A percentile compares a stretch with the other conserved stretches of the same genome.
phyloP scores from a whole-genome alignment of 2,329 filamentous ascomycete species.

The Sordariomycetes sp. region DNA sequence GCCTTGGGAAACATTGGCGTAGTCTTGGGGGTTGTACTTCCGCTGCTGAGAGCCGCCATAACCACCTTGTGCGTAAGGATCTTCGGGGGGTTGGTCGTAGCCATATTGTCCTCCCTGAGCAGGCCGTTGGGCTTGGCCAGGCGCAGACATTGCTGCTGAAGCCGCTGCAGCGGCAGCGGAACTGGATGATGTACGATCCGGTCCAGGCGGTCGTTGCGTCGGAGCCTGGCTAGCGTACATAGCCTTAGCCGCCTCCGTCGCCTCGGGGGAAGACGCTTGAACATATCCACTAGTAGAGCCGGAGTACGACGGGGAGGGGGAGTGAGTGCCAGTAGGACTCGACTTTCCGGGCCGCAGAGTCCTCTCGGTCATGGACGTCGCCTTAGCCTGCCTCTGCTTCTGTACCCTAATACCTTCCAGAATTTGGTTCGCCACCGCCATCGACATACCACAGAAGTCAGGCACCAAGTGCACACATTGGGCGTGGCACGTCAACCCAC shows the following conservation, averaged over 20 bases:
- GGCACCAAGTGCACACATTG: conserved; percentile 91
- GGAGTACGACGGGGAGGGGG: conserved; percentile 23
- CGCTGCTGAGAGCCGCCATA: conserved; percentile 38
- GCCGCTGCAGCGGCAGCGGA: conserved; percentile 48
- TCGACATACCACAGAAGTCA: conserved; percentile 98
- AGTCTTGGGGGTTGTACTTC: conserved; percentile 71
- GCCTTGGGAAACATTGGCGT: conserved; percentile 49
- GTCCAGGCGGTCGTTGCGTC: conserved; percentile 22
- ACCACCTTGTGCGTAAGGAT: conserved; percentile 22
- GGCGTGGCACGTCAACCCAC: conserved; percentile 81
- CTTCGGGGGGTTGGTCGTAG: conserved; percentile 23
- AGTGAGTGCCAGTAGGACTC: conserved; percentile 29
- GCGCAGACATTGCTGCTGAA: conserved; percentile 45
- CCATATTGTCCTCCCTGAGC: conserved; percentile 24
- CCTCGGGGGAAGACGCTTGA: conserved; percentile 30
- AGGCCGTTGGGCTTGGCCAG: conserved; percentile 14
- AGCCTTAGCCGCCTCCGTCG: conserved; percentile 54
- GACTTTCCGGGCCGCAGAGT: conserved; percentile 52
- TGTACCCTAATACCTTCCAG: conserved; percentile 75
- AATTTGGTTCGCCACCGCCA: conserved; percentile 93
- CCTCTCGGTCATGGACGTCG: conserved; percentile 50
- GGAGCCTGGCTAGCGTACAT: conserved; percentile 48
- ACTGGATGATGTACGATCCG: conserved; percentile 43
- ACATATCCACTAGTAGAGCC: conserved; percentile 16
- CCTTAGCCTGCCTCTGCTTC: conserved; percentile 57